Percentiles rank a stretch among this genome's conserved stretches.
phyloP scores from a whole-genome alignment of 192 early-diverging fungal genomes.

The Jimgerdemannia flammicorona region DNA sequence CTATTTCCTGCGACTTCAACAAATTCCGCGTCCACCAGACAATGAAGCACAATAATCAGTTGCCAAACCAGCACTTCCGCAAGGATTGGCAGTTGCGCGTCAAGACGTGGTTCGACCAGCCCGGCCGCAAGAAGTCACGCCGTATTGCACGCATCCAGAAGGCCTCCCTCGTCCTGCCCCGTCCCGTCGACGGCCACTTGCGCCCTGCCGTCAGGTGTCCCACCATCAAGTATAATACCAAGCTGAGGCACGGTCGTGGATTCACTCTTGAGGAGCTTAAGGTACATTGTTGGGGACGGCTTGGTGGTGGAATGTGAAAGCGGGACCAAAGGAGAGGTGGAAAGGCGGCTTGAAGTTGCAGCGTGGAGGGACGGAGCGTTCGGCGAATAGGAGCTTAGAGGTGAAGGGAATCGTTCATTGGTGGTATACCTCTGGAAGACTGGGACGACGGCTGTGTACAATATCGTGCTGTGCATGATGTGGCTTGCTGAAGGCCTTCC shows the following conservation, averaged over 20 bases:
- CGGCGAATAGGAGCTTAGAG: too few relatives aligned
- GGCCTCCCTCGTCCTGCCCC: slow-evolving; percentile 93
- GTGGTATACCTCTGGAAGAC: too few relatives aligned
- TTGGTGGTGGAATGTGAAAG: slow-evolving; percentile 12
- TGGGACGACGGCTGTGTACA: too few relatives aligned
- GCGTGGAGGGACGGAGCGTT: too few relatives aligned
- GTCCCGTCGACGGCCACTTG: slow-evolving; percentile 93
- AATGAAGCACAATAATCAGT: slow-evolving; percentile 92
- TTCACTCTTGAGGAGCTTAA: slow-evolving; percentile 99
- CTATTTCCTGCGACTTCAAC: neutral
- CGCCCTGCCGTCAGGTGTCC: slow-evolving; percentile 96
- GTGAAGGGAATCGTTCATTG: too few relatives aligned
- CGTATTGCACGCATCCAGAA: slow-evolving; percentile 86
- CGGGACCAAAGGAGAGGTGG: neutral
- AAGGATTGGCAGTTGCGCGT: slow-evolving; percentile 98
- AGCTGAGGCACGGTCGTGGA: slow-evolving; percentile 93
- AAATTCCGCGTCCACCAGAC: neutral
- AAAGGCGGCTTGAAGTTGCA: neutral
- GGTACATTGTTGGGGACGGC: slow-evolving; percentile 42
- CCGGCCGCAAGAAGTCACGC: slow-evolving; percentile 91
- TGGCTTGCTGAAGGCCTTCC: too few relatives aligned
- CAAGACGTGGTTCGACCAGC: slow-evolving; percentile 98
- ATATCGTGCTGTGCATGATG: too few relatives aligned
- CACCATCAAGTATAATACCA: slow-evolving; percentile 97
- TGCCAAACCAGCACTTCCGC: slow-evolving; percentile 96